Evolutionary conservation across 192 early-diverging fungal species (phyloP).

Genomic region (Phlyctochytrium planicorne): DNA sequence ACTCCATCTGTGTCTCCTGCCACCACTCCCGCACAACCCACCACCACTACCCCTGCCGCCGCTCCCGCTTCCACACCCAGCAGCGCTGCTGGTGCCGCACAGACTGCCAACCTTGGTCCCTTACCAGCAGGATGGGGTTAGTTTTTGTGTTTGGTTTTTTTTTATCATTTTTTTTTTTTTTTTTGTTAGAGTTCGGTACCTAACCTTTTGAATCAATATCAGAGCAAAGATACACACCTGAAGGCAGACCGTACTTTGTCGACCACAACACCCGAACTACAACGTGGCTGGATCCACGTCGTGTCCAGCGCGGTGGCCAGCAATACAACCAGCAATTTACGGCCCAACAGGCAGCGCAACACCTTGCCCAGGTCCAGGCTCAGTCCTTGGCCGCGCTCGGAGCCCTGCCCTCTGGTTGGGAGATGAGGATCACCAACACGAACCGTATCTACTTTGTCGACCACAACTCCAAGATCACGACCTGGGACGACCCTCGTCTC

Average conservation of each 20-base stretch:
- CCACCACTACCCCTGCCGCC: conserved; percentile 23
- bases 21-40: conserved; percentile 1
- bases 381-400: conserved; percentile 77
- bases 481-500: conserved; percentile 86
- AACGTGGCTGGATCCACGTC: conserved; percentile 86
- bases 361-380: conserved; percentile 58
- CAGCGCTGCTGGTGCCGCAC: conserved; percentile 27
- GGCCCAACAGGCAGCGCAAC: conserved; percentile 44
- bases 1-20: conserved; percentile 11
- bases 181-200: too few relatives aligned
- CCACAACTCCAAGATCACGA: conserved; percentile 96
- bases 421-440: conserved; percentile 94
- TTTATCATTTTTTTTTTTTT: not conserved
- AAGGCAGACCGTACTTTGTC: conserved; percentile 94
- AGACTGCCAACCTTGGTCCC: conserved; percentile 67
- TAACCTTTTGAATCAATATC: too few relatives aligned
- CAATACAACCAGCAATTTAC: conserved; percentile 55
- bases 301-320: conserved; percentile 52
- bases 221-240: conserved; percentile 47
- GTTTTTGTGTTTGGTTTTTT: not conserved
- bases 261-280: conserved; percentile 98
- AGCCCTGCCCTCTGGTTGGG: conserved; percentile 95
- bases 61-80: conserved; percentile 26
- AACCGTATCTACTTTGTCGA: conserved; percentile 98
- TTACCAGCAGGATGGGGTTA: conserved; percentile 65